A percentile compares a stretch with the other conserved stretches of the same genome.
phyloP scores from a whole-genome alignment of 305 asterid genomes.

The Solanum aculeatissimum region DNA sequence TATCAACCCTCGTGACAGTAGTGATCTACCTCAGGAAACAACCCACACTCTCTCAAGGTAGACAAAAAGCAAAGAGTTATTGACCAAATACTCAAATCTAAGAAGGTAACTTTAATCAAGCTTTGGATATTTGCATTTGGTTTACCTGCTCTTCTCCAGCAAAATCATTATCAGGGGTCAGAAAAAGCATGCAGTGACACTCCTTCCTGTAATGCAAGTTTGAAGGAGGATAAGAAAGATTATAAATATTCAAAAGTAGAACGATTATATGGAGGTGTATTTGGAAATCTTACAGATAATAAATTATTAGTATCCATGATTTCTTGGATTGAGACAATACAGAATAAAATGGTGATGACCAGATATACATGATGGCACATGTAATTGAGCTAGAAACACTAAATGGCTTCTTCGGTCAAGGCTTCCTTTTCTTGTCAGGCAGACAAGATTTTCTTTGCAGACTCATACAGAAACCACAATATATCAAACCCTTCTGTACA shows the following conservation, averaged over 20 bases:
- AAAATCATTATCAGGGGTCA: constrained; percentile 83
- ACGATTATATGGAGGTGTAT: not conserved
- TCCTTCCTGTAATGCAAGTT: constrained; percentile 60
- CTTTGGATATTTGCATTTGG: not conserved
- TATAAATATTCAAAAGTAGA: not conserved
- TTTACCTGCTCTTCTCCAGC: constrained; percentile 90
- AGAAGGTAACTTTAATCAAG: not conserved
- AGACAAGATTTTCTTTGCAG: not conserved
- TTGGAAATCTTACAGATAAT: not conserved
- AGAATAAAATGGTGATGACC: not conserved
- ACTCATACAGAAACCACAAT: not conserved
- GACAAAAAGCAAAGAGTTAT: not conserved
- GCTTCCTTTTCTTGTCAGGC: not conserved
- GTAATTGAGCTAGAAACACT: not conserved
- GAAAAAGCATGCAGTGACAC: constrained; percentile 98
- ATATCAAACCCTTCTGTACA: not conserved
- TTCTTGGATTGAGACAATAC: not conserved
- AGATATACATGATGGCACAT: not conserved
- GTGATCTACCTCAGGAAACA: not conserved
- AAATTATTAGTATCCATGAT: not conserved
- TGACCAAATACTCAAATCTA: not conserved
- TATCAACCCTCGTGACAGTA: not conserved
- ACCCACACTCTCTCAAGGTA: not conserved
- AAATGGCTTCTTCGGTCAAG: not conserved
- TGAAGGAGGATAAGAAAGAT: constrained; percentile 1